These are phyloP conservation scores for Dittrichia graveolens DNA, from an alignment of 129 eudicot genomes.

Conservation along the genomic window DNA sequence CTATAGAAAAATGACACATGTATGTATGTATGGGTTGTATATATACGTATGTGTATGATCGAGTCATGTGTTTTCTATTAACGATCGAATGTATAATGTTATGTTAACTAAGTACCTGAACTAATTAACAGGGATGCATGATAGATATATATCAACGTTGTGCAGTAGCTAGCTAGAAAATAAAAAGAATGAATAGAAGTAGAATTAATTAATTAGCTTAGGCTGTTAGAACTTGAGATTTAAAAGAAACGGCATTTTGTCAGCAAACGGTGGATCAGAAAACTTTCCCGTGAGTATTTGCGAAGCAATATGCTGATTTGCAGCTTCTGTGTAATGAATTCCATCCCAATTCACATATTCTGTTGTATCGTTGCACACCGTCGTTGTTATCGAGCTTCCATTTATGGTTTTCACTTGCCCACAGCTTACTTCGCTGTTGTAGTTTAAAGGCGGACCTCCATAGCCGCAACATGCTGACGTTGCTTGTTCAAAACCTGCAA, in stretches of 20 bases:
- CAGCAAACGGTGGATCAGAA: slow-evolving; percentile 79
- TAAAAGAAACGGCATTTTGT: slow-evolving; percentile 81
- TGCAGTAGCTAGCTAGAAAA: slow-evolving; percentile 9
- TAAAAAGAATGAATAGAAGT: slow-evolving; percentile 3
- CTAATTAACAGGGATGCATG: background rate
- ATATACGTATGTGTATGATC: no score
- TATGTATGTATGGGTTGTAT: no score
- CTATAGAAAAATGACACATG: no score
- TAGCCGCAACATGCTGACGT: slow-evolving; percentile 76
- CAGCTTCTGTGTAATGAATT: slow-evolving; percentile 94
- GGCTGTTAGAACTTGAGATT: slow-evolving; percentile 60
- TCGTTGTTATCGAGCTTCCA: slow-evolving; percentile 66
- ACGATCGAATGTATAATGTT: no score
- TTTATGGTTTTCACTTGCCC: slow-evolving; percentile 67
- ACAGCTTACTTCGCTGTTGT: slow-evolving; percentile 64
- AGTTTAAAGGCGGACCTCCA: slow-evolving; percentile 90
- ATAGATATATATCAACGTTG: background rate
- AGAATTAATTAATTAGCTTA: background rate
- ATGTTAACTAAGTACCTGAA: no score
- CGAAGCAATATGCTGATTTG: slow-evolving; percentile 80
- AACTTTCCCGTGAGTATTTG: slow-evolving; percentile 95
- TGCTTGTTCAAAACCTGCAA: slow-evolving; percentile 84
- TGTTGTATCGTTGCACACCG: slow-evolving; percentile 66
- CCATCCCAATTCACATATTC: slow-evolving; percentile 94
- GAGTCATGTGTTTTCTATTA: no score